Conservation (phyloP, 345 rosid genomes). For the Rhodamnia rubescens region DNA sequence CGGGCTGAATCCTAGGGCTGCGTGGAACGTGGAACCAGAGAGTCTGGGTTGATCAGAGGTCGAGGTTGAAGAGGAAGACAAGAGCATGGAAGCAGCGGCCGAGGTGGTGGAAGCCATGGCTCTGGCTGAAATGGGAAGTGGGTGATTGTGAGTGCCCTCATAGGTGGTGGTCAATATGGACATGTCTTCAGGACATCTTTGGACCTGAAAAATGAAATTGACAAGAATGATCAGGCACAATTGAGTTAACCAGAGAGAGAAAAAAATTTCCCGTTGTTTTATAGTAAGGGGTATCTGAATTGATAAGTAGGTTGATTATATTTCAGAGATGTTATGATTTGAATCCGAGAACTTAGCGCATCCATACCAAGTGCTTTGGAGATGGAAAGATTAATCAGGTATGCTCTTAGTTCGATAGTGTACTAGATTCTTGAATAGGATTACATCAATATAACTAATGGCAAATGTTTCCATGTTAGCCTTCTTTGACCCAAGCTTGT, state of each 20-base stretch:
- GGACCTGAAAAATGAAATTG: slow-evolving; percentile 35
- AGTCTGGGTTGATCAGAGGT: slow-evolving; percentile 4
- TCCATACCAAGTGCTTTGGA: background rate
- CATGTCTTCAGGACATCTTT: slow-evolving; percentile 75
- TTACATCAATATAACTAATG: background rate
- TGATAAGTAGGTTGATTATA: no score
- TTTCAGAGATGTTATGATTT: background rate
- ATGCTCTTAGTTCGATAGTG: background rate
- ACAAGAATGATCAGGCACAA: background rate
- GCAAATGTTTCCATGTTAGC: background rate
- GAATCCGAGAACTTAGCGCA: background rate
- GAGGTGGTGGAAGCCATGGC: slow-evolving; percentile 90
- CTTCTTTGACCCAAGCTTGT: background rate
- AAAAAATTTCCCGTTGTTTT: no score
- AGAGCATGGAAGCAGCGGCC: slow-evolving; percentile 76
- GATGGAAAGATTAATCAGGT: background rate
- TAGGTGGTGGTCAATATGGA: slow-evolving; percentile 73
- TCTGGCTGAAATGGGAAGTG: slow-evolving; percentile 72
- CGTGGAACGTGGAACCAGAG: slow-evolving; percentile 17
- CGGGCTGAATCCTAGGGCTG: slow-evolving; percentile 42
- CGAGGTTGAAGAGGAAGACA: slow-evolving; percentile 46
- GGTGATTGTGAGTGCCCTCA: slow-evolving; percentile 86
- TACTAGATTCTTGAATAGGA: background rate
- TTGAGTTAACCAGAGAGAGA: no score
- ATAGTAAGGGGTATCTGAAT: no score